Conservation (phyloP, 352 stramenopile genomes). For the Globisporangium iwayamae region DNA sequence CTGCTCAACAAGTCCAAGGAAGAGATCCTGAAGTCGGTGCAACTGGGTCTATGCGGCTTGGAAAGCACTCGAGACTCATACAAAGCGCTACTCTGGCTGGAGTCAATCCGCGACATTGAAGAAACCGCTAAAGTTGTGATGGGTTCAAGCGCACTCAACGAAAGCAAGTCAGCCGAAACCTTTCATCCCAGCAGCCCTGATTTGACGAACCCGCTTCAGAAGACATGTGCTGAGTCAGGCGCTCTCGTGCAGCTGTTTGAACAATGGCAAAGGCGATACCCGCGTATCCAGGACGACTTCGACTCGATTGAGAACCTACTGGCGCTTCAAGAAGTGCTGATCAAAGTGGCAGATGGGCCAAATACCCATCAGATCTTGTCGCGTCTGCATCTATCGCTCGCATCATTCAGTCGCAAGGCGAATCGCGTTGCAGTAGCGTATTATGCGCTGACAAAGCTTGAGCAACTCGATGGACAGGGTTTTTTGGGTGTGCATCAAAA, state of each 20-base stretch:
- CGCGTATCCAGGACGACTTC: constrained; percentile 49
- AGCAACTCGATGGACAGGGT: constrained; percentile 39
- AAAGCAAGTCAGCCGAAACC: not conserved
- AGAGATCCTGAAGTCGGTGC: constrained; percentile 46
- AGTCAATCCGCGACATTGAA: constrained; percentile 66
- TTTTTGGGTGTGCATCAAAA: constrained; percentile 35
- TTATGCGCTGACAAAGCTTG: constrained; percentile 53
- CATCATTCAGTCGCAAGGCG: constrained; percentile 56
- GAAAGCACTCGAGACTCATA: constrained; percentile 67
- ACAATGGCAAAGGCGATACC: constrained; percentile 38
- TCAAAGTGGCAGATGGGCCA: constrained; percentile 33
- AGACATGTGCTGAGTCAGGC: not conserved
- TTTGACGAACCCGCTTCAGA: not conserved
- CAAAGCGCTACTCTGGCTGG: constrained; percentile 44
- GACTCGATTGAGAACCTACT: constrained; percentile 57
- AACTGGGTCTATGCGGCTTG: constrained; percentile 61
- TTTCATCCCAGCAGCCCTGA: not conserved
- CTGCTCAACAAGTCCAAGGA: constrained; percentile 40
- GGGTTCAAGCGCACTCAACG: constrained; percentile 11
- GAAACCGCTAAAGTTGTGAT: constrained; percentile 23
- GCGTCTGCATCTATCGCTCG: constrained; percentile 55
- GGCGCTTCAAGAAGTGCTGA: constrained; percentile 55
- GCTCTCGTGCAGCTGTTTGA: constrained; percentile 27
- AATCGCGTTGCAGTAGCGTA: constrained; percentile 67
- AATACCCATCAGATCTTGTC: constrained; percentile 25